phyloP scores from a whole-genome alignment of 352 stramenopile species.

The Globisporangium irregulare region DNA sequence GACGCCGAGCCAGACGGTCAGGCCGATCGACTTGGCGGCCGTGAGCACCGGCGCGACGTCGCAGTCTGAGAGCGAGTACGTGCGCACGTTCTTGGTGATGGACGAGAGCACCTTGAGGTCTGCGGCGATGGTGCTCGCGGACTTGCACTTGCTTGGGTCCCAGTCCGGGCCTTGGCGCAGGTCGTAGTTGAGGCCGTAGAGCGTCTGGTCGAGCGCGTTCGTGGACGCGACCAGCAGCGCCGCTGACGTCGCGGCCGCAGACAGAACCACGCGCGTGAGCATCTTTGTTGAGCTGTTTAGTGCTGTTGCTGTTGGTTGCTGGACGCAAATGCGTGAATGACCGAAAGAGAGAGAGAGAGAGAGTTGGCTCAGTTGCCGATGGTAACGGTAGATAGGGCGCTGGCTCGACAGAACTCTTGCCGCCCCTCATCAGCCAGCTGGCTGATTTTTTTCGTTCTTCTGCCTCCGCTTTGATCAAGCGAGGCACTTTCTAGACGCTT shows the following conservation, averaged over 20 bases:
- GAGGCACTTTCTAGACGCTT: no score
- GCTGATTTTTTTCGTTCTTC: neutral
- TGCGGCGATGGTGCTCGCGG: constrained; percentile 46
- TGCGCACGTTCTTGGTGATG: constrained; percentile 76
- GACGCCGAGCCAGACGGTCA: constrained; percentile 82
- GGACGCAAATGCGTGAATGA: constrained; percentile 11
- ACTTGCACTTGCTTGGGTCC: constrained; percentile 78
- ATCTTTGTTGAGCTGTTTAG: constrained; percentile 5
- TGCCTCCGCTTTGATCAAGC: neutral
- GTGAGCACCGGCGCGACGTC: constrained; percentile 67
- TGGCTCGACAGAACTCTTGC: constrained; percentile 2
- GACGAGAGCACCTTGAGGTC: constrained; percentile 68
- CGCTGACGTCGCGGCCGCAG: constrained; percentile 24
- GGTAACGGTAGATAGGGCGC: neutral
- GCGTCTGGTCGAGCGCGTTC: constrained; percentile 61
- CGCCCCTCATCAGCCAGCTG: neutral
- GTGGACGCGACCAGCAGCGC: constrained; percentile 33
- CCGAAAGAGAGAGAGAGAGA: neutral
- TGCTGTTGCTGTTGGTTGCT: neutral
- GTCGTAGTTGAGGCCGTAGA: constrained; percentile 86
- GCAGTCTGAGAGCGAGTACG: constrained; percentile 78
- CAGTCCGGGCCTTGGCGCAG: constrained; percentile 76
- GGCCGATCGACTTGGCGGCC: constrained; percentile 54
- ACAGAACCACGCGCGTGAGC: constrained; percentile 27
- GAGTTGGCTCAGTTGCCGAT: neutral